A percentile compares a stretch with the other conserved stretches of the same genome.
These are phyloP conservation scores for Fusarium tanahbumbuense DNA, from an alignment of 2,329 filamentous ascomycete genomes.

Conservation along the genomic window DNA sequence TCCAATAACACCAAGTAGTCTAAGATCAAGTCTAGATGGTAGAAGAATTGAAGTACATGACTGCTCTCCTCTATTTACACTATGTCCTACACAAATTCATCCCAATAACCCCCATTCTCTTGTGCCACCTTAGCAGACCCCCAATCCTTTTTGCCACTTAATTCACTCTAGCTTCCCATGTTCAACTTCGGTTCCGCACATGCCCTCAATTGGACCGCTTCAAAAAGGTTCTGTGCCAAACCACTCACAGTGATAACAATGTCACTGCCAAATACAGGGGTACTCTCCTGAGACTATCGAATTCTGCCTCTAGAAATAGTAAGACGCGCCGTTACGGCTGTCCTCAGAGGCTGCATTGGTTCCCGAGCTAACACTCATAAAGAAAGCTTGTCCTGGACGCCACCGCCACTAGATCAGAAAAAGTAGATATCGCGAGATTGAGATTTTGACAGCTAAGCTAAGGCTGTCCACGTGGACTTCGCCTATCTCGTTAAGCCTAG, in stretches of 20 bases:
- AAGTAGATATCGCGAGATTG: slow-evolving; percentile 1
- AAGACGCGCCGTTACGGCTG: background rate
- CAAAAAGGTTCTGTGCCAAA: background rate
- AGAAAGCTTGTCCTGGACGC: background rate
- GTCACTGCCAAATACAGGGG: background rate
- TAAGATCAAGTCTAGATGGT: no score
- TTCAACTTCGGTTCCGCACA: background rate
- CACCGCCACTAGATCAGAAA: background rate
- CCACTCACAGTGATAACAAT: background rate
- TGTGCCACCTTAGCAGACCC: no score
- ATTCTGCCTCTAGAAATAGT: background rate
- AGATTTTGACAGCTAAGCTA: background rate
- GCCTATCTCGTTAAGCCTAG: background rate
- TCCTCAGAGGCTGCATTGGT: background rate
- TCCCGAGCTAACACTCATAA: background rate
- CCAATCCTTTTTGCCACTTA: background rate
- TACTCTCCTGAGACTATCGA: background rate
- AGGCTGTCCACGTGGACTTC: background rate
- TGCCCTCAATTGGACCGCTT: background rate
- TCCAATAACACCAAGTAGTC: background rate
- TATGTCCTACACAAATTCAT: background rate
- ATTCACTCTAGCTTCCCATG: background rate
- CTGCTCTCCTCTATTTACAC: background rate
- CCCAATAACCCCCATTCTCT: background rate
- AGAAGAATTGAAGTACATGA: background rate